Base-by-base conservation (phyloP, 495 filamentous ascomycete species). In the Clohesyomyces aquaticus region DNA sequence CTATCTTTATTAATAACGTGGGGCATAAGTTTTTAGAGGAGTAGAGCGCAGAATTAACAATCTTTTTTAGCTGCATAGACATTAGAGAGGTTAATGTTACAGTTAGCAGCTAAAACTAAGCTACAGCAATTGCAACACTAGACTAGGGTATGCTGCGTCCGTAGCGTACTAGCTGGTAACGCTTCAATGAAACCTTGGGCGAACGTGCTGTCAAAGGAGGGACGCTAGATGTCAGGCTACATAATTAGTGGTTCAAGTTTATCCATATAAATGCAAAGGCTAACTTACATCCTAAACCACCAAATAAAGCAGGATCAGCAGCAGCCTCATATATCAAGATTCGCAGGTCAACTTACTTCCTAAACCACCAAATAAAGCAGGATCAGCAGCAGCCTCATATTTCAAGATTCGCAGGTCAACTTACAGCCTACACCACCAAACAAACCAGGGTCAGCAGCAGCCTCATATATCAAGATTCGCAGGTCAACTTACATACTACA, bases 191-290 rank as follows among this genome's bases (percentile, higher is more conserved):
- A 48, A 48, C 9, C 49, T 35, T 29, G 21, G 21, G 42, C 55
- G 18, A 59, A 59, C 21, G 28, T 48, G 35, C 35, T 59, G 55
- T 49, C 43, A 26, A 59, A 59, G 55, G 41, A 14, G 23, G 28
- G 26, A 16, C 21, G 4, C 55, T 43, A 59, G 55, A 25, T 19
- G 55, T 59, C 47, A 41, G n/a, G 45, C 46, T 51, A 41, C 21
- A 41, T 32, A 41, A 51, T 14, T 47, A 25, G 21, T 10, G 22
- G 45, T 21, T 60, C 57, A 41, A 51, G 12, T 38, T 38, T 6
- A 6, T 6, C 6, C 32, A 6, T 38, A 38, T 14, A 38, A 6
- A 6, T 6, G 32, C 32, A 38, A 6, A 14, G 32, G 32, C 14
- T 14, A 38, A 38, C 32, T 38, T 38, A 38, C 32, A 6, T 6